A percentile compares a stretch with the other conserved stretches of the same genome.
phyloP scores from a whole-genome alignment of 2,329 filamentous ascomycete species.

The Verticillium albo-atrum region DNA sequence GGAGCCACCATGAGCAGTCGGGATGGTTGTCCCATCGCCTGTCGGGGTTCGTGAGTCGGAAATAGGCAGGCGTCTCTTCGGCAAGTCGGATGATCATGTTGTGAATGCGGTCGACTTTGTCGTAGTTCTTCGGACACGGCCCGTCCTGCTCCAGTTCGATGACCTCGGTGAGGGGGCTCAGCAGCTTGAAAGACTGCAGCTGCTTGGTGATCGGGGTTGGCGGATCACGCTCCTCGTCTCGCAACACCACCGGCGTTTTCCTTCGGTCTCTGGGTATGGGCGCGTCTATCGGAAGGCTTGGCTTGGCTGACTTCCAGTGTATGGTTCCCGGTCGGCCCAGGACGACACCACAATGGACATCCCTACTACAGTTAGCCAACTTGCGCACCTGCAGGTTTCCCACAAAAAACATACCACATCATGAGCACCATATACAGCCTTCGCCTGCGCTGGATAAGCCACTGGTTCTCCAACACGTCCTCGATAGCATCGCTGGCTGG shows the following conservation, averaged over 20 bases:
- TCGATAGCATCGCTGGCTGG: slow-evolving; percentile 40
- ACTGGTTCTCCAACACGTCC: slow-evolving; percentile 50
- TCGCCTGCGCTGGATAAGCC: slow-evolving; percentile 51
- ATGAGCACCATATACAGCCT: slow-evolving; percentile 50
- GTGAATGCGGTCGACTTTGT: slow-evolving; percentile 50
- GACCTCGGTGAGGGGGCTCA: slow-evolving; percentile 46
- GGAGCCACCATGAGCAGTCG: slow-evolving; percentile 54
- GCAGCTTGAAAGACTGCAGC: slow-evolving; percentile 45
- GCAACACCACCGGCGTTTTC: slow-evolving; percentile 41
- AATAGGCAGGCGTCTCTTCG: slow-evolving; percentile 43
- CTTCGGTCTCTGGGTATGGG: slow-evolving; percentile 41
- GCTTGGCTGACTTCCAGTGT: slow-evolving; percentile 41
- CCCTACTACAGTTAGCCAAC: slow-evolving; percentile 32
- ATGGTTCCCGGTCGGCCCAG: slow-evolving; percentile 53
- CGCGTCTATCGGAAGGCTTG: slow-evolving; percentile 49
- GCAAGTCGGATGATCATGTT: slow-evolving; percentile 42
- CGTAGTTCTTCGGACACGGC: slow-evolving; percentile 48
- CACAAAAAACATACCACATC: slow-evolving; percentile 20
- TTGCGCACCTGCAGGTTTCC: not conserved
- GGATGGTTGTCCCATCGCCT: slow-evolving; percentile 50
- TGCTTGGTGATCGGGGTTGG: slow-evolving; percentile 52
- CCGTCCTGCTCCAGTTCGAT: slow-evolving; percentile 52
- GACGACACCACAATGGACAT: slow-evolving; percentile 48
- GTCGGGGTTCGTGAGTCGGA: slow-evolving; percentile 53
- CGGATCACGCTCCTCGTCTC: slow-evolving; percentile 42